A percentile compares a stretch with the other conserved stretches of the same genome.
Conservation (phyloP, 1,139 yeast genomes). For the Saccharomyces hybrid region DNA sequence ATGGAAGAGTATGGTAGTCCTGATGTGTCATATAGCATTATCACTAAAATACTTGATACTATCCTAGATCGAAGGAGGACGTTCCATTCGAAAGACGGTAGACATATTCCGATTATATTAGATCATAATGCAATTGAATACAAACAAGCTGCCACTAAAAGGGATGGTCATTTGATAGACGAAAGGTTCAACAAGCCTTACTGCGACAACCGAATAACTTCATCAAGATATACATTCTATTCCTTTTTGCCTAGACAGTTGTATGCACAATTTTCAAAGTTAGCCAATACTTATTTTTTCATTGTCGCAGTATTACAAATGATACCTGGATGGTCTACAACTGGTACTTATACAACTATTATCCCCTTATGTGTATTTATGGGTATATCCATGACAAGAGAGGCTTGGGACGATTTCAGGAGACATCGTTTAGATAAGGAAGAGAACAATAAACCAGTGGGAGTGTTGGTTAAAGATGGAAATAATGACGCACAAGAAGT, state of each 20-base stretch:
- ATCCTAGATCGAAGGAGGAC: conserved; percentile 30
- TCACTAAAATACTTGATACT: conserved; percentile 24
- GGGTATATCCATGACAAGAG: conserved; percentile 84
- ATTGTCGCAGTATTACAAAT: conserved; percentile 85
- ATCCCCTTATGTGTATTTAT: conserved; percentile 81
- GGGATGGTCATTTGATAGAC: conserved; percentile 42
- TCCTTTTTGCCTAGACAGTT: conserved; percentile 85
- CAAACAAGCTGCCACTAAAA: conserved; percentile 13
- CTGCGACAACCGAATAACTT: conserved; percentile 61
- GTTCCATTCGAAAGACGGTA: conserved; percentile 50
- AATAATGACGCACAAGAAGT: conserved; percentile 3
- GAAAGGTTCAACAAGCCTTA: conserved; percentile 60
- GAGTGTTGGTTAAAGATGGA: conserved; percentile 18
- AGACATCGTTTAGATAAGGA: conserved; percentile 79
- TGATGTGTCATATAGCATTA: conserved; percentile 14
- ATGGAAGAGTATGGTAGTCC: conserved; percentile 11
- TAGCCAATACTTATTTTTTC: conserved; percentile 84
- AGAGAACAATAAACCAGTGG: conserved; percentile 63
- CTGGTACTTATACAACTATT: conserved; percentile 94
- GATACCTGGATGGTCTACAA: conserved; percentile 97
- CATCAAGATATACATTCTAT: conserved; percentile 77
- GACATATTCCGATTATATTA: conserved; percentile 61
- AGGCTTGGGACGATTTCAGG: conserved; percentile 88
- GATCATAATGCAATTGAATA: conserved; percentile 29
- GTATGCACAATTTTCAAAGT: conserved; percentile 81